Percentiles rank a stretch among this genome's conserved stretches.
These are phyloP conservation scores for Golubevia pallescens DNA, from an alignment of 1,284 basidiomycete species.

Conservation along the genomic window DNA sequence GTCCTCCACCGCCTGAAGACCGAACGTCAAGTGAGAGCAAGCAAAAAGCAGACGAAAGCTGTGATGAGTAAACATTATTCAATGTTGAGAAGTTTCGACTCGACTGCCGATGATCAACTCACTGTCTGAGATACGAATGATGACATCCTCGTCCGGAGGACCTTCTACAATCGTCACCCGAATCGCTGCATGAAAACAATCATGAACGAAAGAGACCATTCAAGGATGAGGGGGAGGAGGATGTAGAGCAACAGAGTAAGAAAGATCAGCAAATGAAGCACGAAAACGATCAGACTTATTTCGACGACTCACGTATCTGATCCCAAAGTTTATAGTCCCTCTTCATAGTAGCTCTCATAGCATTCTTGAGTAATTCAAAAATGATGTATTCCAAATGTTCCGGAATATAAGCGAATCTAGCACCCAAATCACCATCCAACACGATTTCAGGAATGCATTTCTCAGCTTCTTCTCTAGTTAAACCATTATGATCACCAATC, in stretches of 20 bases:
- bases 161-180: slow-evolving; percentile 56
- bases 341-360: slow-evolving; percentile 45
- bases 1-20: neutral
- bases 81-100: no score
- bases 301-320: slow-evolving; percentile 9
- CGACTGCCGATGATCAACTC: no score
- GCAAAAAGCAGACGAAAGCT: no score
- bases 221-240: slow-evolving; percentile 26
- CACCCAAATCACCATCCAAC: slow-evolving; percentile 76
- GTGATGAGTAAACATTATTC: no score
- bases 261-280: slow-evolving; percentile 1
- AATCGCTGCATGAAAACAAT: slow-evolving; percentile 13
- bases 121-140: slow-evolving; percentile 51
- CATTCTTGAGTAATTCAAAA: slow-evolving; percentile 87
- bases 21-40: no score
- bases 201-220: neutral
- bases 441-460: slow-evolving; percentile 71
- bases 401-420: slow-evolving; percentile 81
- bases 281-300: slow-evolving; percentile 4
- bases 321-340: slow-evolving; percentile 19
- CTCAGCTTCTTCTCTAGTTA: slow-evolving; percentile 48
- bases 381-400: slow-evolving; percentile 87
- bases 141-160: slow-evolving; percentile 50
- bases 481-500: slow-evolving; percentile 67
- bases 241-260: slow-evolving; percentile 17